phyloP scores from a whole-genome alignment of 257 asterid genomes.

The Jaltomata sinuosa region DNA sequence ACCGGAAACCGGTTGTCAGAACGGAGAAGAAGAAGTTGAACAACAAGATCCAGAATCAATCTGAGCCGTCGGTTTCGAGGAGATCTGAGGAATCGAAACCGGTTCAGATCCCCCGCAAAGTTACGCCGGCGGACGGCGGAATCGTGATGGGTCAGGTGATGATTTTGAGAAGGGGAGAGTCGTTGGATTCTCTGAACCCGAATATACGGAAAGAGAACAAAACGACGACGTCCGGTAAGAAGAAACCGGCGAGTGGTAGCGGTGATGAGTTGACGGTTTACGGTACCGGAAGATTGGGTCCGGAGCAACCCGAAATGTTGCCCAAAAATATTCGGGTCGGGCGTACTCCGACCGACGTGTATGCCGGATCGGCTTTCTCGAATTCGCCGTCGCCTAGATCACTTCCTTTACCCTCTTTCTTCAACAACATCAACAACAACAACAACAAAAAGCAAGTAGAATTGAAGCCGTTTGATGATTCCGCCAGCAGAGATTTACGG shows the following conservation, averaged over 20 bases:
- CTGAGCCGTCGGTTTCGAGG: neutral
- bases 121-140: neutral
- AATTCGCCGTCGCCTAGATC: slow-evolving; percentile 68
- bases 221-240: neutral
- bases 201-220: slow-evolving; percentile 14
- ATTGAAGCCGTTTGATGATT: slow-evolving; percentile 25
- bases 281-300: slow-evolving; percentile 23
- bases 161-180: slow-evolving; percentile 28
- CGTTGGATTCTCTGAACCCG: slow-evolving; percentile 38
- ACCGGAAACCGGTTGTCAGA: slow-evolving; percentile 9
- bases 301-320: slow-evolving; percentile 29
- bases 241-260: neutral
- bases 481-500: slow-evolving; percentile 42
- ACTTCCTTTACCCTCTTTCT: slow-evolving; percentile 60
- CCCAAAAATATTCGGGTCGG: slow-evolving; percentile 35
- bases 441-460: slow-evolving; percentile 9
- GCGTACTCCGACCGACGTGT: slow-evolving; percentile 21
- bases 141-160: slow-evolving; percentile 1
- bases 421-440: slow-evolving; percentile 24
- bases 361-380: slow-evolving; percentile 63
- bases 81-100: slow-evolving; percentile 6
- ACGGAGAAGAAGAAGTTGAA: slow-evolving; percentile 12
- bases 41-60: neutral
- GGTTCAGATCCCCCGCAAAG: neutral
- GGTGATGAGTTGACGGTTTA: slow-evolving; percentile 32